Conservation (phyloP, 371 early-diverging fungal genomes). For the Mortierella sp. region DNA sequence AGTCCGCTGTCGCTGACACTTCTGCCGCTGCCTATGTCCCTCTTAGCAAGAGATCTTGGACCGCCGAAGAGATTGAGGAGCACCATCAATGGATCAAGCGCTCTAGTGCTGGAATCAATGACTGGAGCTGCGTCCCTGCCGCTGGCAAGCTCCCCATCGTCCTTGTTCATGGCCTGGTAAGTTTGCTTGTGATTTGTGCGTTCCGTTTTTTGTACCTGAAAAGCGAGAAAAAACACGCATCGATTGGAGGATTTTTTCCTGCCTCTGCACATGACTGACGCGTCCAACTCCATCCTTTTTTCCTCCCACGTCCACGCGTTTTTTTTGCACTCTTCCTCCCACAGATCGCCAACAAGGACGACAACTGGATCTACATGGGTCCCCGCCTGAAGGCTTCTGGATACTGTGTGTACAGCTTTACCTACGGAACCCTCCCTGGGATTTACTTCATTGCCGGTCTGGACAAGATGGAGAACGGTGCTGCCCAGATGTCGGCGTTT, state of each 20-base stretch:
- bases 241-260: not conserved
- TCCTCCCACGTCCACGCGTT: not conserved
- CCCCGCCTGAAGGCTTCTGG: conserved; percentile 16
- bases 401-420: conserved; percentile 31
- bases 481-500: conserved; percentile 23
- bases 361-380: conserved; percentile 32
- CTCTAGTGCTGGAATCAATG: conserved; percentile 12
- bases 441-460: conserved; percentile 25
- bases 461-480: conserved; percentile 34
- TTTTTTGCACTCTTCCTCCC: not conserved
- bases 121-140: conserved; percentile 26
- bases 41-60: conserved; percentile 12
- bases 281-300: not conserved
- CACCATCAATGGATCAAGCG: conserved; percentile 17
- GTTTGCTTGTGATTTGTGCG: not conserved
- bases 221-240: not conserved
- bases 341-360: not conserved
- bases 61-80: conserved; percentile 17
- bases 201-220: not conserved
- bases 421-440: conserved; percentile 14
- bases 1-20: not conserved
- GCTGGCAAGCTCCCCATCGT: conserved; percentile 8
- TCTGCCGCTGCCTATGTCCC: conserved; percentile 13
- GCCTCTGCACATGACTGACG: not conserved
- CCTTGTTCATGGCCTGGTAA: conserved; percentile 34